A percentile compares a stretch with the other conserved stretches of the same genome.
Conservation (phyloP, 164 flowering plant genomes). For the Kingdonia uniflora region DNA sequence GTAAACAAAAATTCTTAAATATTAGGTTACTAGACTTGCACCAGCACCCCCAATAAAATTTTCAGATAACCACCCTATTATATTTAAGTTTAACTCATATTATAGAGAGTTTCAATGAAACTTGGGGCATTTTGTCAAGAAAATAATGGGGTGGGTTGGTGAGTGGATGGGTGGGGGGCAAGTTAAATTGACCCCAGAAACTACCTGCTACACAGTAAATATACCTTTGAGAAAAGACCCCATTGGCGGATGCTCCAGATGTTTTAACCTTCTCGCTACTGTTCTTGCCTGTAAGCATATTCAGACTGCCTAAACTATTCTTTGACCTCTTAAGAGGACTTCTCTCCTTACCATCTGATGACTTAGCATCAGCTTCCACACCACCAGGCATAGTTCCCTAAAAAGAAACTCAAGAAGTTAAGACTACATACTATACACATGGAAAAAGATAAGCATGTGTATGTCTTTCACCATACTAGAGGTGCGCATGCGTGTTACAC, state of each 20-base stretch:
- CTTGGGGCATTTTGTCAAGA: no score
- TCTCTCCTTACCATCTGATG: slow-evolving; percentile 77
- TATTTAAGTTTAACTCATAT: no score
- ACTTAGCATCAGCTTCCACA: slow-evolving; percentile 61
- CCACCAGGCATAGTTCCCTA: slow-evolving; percentile 58
- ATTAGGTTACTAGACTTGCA: no score
- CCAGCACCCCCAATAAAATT: no score
- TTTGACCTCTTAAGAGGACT: slow-evolving; percentile 80
- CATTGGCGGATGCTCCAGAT: slow-evolving; percentile 64
- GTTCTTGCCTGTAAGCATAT: slow-evolving; percentile 53
- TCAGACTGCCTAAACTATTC: slow-evolving; percentile 70
- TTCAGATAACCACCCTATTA: no score
- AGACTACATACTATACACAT: no score
- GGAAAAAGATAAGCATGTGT: no score
- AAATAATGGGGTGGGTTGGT: background rate
- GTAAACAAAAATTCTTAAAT: background rate
- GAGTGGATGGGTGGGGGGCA: no score
- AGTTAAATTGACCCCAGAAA: background rate
- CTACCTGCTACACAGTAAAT: background rate
- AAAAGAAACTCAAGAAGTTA: background rate
- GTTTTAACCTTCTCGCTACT: slow-evolving; percentile 36
- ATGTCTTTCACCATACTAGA: no score
- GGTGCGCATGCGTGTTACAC: no score
- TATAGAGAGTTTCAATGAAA: no score
- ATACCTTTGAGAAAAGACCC: slow-evolving; percentile 77